Percentiles rank a stretch among this genome's conserved stretches.
Conservation (phyloP, 768 basidiomycete genomes). For the Gymnopilus dilepis region DNA sequence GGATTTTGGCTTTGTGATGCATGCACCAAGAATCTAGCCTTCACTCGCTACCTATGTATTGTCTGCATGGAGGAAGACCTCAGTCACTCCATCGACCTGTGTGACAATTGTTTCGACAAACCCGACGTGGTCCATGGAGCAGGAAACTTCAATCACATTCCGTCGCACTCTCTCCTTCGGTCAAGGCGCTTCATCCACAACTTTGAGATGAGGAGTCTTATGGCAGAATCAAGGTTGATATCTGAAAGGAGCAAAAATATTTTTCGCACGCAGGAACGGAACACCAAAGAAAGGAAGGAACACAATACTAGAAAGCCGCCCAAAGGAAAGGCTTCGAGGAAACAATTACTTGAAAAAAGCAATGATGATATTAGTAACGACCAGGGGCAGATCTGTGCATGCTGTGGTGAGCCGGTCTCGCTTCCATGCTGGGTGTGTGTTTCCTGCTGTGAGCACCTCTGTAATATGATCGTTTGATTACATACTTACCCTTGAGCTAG, state of each 20-base stretch:
- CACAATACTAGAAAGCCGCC: background rate
- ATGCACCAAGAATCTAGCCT: conserved; percentile 9
- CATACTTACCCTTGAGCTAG: background rate
- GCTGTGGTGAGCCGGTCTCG: background rate
- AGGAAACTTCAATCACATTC: background rate
- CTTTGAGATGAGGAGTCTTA: conserved; percentile 11
- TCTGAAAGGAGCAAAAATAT: conserved; percentile 17
- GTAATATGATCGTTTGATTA: background rate
- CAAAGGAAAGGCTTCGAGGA: conserved; percentile 1
- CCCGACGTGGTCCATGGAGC: background rate
- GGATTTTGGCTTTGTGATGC: conserved; percentile 8
- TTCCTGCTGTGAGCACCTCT: conserved; percentile 11
- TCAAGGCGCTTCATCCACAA: conserved; percentile 5
- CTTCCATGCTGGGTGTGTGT: conserved; percentile 20
- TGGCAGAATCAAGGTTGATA: conserved; percentile 7
- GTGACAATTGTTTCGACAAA: conserved; percentile 19
- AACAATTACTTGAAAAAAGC: background rate
- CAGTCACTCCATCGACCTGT: conserved; percentile 12
- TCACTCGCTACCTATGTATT: conserved; percentile 19
- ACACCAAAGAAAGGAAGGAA: background rate
- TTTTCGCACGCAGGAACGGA: conserved; percentile 6
- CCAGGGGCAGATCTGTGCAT: conserved; percentile 3
- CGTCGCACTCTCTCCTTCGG: conserved; percentile 18
- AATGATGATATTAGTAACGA: background rate
- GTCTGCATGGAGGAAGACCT: conserved; percentile 16